A percentile compares a stretch with the other conserved stretches of the same genome.
Conservation (phyloP, 345 rosid genomes). For the Brassica nigra region DNA sequence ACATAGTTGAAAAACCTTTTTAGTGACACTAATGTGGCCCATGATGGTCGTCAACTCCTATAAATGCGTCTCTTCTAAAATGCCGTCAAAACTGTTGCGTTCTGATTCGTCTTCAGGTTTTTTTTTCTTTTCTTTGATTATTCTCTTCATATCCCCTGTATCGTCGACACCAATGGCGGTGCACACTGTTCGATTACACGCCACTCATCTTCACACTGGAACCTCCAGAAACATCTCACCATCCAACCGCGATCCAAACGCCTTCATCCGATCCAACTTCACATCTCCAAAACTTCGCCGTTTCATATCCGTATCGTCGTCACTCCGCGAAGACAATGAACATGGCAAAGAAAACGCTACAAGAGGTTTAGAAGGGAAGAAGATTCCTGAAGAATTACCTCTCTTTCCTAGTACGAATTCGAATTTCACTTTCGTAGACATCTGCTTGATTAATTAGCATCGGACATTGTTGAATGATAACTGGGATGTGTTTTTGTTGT, state of each 20-base stretch:
- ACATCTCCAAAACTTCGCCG: background rate
- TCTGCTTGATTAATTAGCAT: background rate
- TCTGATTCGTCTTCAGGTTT: background rate
- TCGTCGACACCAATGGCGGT: background rate
- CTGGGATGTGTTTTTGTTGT: background rate
- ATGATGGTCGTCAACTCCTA: background rate
- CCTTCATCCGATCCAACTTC: background rate
- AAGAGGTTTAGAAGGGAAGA: background rate
- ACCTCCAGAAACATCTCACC: background rate
- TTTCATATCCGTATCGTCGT: background rate
- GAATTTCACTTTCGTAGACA: background rate
- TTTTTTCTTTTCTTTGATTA: too few species aligned
- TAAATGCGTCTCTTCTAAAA: background rate
- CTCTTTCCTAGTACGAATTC: background rate
- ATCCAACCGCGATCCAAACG: background rate
- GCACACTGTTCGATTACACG: background rate
- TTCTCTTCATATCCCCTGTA: background rate
- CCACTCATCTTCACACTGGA: background rate
- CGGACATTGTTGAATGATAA: background rate
- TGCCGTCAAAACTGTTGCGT: background rate
- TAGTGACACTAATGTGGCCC: background rate
- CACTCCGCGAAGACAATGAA: background rate
- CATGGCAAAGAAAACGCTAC: background rate
- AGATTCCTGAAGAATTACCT: background rate
- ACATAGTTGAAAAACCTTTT: background rate